phyloP scores from a whole-genome alignment of 345 rosid species.

The Clausena lansium region DNA sequence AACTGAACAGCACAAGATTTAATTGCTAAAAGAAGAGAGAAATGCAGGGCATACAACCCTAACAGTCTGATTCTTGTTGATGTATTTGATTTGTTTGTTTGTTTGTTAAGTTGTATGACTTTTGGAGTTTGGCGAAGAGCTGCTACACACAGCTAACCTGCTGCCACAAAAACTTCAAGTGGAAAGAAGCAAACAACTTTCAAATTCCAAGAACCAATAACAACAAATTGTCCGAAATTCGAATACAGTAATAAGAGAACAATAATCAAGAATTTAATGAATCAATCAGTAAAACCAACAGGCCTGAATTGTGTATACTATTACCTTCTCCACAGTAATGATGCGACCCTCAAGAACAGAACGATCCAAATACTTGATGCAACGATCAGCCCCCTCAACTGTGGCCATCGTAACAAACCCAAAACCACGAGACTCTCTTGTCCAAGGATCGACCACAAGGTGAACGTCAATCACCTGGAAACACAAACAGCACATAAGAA shows the following conservation, averaged over 20 bases:
- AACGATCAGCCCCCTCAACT: slow-evolving; percentile 65
- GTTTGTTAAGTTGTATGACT: slow-evolving; percentile 67
- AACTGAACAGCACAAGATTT: slow-evolving; percentile 12
- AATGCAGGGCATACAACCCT: slow-evolving; percentile 94
- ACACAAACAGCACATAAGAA: background rate
- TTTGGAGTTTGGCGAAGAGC: slow-evolving; percentile 76
- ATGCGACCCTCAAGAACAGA: slow-evolving; percentile 81
- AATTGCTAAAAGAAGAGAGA: slow-evolving; percentile 49
- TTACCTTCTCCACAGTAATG: slow-evolving; percentile 93
- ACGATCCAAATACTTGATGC: slow-evolving; percentile 70
- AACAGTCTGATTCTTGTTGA: slow-evolving; percentile 52
- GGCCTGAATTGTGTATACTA: background rate
- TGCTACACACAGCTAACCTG: slow-evolving; percentile 98
- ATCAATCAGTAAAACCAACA: background rate
- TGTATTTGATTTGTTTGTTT: slow-evolving; percentile 67
- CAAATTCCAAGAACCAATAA: slow-evolving; percentile 35
- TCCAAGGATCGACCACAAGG: slow-evolving; percentile 93
- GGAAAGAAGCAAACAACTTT: slow-evolving; percentile 75
- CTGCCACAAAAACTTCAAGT: slow-evolving; percentile 82
- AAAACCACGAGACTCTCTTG: slow-evolving; percentile 91
- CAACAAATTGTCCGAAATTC: slow-evolving; percentile 24
- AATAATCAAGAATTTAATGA: background rate
- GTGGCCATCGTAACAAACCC: slow-evolving; percentile 85
- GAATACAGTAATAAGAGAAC: background rate
- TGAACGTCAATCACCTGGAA: slow-evolving; percentile 78